These are phyloP conservation scores for Solanum hybrid DNA, from an alignment of 305 asterid genomes.

Conservation along the genomic window DNA sequence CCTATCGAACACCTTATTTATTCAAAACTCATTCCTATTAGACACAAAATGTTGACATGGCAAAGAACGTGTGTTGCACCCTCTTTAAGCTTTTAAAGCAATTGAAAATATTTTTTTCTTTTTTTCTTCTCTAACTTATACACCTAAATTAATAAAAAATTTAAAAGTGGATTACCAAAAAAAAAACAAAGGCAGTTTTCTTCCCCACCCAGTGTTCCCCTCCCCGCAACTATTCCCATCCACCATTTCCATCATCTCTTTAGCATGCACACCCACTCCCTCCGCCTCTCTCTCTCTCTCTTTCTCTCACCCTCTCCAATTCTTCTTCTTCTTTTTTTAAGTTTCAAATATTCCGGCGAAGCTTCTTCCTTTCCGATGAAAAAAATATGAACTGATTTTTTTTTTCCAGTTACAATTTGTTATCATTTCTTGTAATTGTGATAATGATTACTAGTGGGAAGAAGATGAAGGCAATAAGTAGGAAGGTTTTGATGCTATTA, in stretches of 20 bases:
- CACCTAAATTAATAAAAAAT: not conserved
- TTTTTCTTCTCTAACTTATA: not conserved
- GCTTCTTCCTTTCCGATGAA: not conserved
- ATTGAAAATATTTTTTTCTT: no score
- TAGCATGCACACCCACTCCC: not conserved
- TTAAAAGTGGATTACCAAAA: not conserved
- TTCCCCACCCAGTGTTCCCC: not conserved
- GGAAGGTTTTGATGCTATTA: not conserved
- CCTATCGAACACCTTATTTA: not conserved
- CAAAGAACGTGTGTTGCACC: not conserved
- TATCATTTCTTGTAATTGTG: not conserved
- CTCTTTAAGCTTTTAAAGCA: not conserved
- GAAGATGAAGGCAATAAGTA: not conserved
- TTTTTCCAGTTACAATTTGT: not conserved
- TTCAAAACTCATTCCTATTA: not conserved
- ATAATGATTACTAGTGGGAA: not conserved
- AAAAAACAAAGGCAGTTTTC: not conserved
- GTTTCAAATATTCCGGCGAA: not conserved
- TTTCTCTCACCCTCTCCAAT: not conserved
- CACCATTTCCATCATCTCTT: not conserved
- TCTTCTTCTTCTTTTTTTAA: not conserved
- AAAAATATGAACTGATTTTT: not conserved
- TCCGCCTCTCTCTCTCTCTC: not conserved
- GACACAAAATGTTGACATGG: not conserved
- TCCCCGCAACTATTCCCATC: not conserved